Evolutionary conservation across 768 basidiomycete species (phyloP), one percentile per base, ranked within the genome.

Genomic region (Phanerochaete carnosa): DNA sequence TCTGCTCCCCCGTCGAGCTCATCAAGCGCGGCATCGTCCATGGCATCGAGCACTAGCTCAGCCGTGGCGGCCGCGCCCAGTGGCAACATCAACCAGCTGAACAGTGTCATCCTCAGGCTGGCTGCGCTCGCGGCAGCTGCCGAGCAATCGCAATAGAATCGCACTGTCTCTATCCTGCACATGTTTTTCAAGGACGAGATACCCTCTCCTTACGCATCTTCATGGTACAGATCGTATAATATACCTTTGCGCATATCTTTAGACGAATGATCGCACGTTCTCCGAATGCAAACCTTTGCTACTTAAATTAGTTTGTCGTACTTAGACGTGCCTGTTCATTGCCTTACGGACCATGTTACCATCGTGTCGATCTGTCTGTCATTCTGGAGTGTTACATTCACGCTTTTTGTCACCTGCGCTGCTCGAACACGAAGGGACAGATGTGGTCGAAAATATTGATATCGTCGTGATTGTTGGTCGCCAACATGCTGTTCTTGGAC

Each of bases 51-150:
- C 26, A n/a, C 52, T 22, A 33, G 45, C 25, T 45, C 60, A 2
- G 29, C 29, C n/a, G 49, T 32, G 23, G 60, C 54, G 32, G 47
- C 54, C 19, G 51, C 60, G 52, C 55, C 59, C 12, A 46, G 25
- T 11, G 51, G 59, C 47, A 45, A 33, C 28, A 23, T 64, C 9
- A 25, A 32, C 23, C 11, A 15, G 15, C 22, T 64, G 26, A 47
- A 53, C 56, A n/a, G 46, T 26, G 59, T 56, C 1, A 30, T 64
- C 30, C 23, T 55, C 12, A 25, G 43, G 13, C 23, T 64, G 29
- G 55, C 50, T 3, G 50, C 49, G 23, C 23, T 64, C 15, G 60
- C 30, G 2, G 43, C 46, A 5, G 59, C 53, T 11, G 55, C 37
- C 7, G 45, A 23, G 39, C 9, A 46, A 23, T 32, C 43, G 11